Evolutionary conservation across 1,284 basidiomycete species (phyloP).

Genomic region (Pseudozyma tsukubaensis): DNA sequence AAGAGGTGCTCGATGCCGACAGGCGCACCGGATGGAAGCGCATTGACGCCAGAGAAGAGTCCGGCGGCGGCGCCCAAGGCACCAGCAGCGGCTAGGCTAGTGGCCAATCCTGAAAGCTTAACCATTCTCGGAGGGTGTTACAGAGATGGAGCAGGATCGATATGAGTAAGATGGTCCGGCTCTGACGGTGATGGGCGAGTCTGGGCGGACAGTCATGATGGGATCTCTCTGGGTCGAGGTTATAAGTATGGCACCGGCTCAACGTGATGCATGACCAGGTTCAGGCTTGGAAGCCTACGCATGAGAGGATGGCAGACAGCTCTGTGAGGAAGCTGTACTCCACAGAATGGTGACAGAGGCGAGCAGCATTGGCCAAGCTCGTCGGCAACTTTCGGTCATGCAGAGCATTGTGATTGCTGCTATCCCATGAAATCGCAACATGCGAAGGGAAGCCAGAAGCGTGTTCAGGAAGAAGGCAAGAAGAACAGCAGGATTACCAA

Average conservation of each 20-base stretch:
- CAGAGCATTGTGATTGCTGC: too few species aligned
- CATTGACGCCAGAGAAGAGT: conserved; percentile 6
- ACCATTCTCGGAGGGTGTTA: conserved; percentile 6
- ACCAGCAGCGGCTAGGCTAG: conserved; percentile 12
- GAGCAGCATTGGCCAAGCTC: too few species aligned
- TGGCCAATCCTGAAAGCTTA: conserved; percentile 13
- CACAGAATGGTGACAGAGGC: too few species aligned
- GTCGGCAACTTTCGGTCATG: too few species aligned
- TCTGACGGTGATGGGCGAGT: too few species aligned
- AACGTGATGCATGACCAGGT: too few species aligned
- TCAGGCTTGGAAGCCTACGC: too few species aligned
- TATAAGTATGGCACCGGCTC: too few species aligned
- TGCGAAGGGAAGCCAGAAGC: background rate
- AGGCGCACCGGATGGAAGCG: conserved; percentile 7
- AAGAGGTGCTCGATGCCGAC: conserved; percentile 20
- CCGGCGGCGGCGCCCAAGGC: conserved; percentile 6
- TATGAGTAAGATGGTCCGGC: background rate
- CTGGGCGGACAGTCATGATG: too few species aligned
- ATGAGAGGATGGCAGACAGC: too few species aligned
- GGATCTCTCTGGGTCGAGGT: too few species aligned
- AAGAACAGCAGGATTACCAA: background rate
- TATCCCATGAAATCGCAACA: background rate
- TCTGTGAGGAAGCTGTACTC: too few species aligned
- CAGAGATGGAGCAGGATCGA: background rate
- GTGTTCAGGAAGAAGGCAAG: background rate